phyloP scores from a whole-genome alignment of 441 rosid species.

The Populus hybrid region DNA sequence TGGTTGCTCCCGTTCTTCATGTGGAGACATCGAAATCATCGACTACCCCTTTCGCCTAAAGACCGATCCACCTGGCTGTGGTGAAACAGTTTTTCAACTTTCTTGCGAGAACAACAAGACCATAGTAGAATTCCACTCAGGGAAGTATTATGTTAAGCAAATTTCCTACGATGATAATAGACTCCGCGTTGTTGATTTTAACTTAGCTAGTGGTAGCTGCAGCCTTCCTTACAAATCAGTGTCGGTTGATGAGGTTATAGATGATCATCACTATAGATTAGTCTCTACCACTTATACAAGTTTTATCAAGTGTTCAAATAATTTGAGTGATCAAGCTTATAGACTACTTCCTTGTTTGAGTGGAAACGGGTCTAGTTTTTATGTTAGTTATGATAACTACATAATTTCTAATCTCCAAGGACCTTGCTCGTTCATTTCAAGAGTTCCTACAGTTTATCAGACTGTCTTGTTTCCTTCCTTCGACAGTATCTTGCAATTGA shows the following conservation, averaged over 20 bases:
- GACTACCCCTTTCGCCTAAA: slow-evolving; percentile 30
- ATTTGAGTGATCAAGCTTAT: slow-evolving; percentile 22
- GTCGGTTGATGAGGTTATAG: neutral
- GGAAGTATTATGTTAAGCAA: slow-evolving; percentile 25
- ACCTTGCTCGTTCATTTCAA: slow-evolving; percentile 25
- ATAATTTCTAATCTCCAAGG: slow-evolving; percentile 26
- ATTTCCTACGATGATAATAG: slow-evolving; percentile 18
- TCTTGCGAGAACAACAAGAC: slow-evolving; percentile 35
- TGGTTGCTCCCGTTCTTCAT: slow-evolving; percentile 27
- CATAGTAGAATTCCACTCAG: slow-evolving; percentile 22
- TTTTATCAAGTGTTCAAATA: slow-evolving; percentile 29
- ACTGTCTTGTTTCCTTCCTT: slow-evolving; percentile 26
- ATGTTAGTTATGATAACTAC: slow-evolving; percentile 18
- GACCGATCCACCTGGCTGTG: slow-evolving; percentile 29
- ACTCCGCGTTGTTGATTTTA: slow-evolving; percentile 33
- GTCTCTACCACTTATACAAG: slow-evolving; percentile 17
- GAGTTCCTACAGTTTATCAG: slow-evolving; percentile 29
- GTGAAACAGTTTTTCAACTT: slow-evolving; percentile 21
- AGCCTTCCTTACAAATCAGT: slow-evolving; percentile 24
- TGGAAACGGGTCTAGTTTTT: slow-evolving; percentile 24
- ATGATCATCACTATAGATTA: slow-evolving; percentile 13
- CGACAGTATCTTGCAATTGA: slow-evolving; percentile 21
- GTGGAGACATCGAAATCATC: slow-evolving; percentile 32
- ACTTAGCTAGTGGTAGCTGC: slow-evolving; percentile 31
- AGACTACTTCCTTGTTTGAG: slow-evolving; percentile 32